Conservation (phyloP, 2,329 filamentous ascomycete genomes). For the Hymenoscyphus fructigenus region DNA sequence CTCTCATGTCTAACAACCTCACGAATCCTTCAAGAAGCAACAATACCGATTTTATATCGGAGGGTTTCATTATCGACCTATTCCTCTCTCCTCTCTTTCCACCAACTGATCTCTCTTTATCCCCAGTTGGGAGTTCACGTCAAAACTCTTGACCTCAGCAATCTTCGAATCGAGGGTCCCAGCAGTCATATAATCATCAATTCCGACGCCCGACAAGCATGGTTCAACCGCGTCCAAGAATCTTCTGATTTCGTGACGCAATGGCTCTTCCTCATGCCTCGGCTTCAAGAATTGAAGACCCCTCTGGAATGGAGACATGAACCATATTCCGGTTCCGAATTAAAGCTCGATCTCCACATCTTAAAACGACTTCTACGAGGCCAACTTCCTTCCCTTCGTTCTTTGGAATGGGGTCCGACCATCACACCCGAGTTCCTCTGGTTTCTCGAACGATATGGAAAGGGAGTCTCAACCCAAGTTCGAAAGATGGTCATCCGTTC, state of each 20-base stretch:
- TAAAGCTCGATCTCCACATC: constrained; percentile 4
- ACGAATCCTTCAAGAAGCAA: not conserved
- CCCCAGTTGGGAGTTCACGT: constrained; percentile 2
- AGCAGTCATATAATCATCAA: not conserved
- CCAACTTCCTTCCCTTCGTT: constrained; percentile 1
- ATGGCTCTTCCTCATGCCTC: constrained; percentile 5
- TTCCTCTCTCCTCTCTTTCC: not conserved
- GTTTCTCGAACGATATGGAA: not conserved
- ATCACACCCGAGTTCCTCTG: not conserved
- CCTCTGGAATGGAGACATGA: not conserved
- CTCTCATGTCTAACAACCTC: not conserved
- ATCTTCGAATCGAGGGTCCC: not conserved
- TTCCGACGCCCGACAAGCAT: not conserved
- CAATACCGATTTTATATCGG: constrained; percentile 6
- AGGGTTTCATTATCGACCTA: not conserved
- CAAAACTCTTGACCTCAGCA: not conserved
- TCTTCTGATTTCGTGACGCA: not conserved
- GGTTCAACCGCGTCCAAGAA: not conserved
- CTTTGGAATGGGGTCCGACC: constrained; percentile 10
- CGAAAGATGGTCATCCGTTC: not conserved
- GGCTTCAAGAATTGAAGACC: not conserved
- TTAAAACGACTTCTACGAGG: constrained; percentile 2
- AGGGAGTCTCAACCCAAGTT: not conserved
- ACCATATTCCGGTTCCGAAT: not conserved
- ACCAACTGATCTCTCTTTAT: not conserved